Evolutionary conservation across 495 filamentous ascomycete genomes (phyloP).

Genomic region (Diplogelasinospora grovesii): DNA sequence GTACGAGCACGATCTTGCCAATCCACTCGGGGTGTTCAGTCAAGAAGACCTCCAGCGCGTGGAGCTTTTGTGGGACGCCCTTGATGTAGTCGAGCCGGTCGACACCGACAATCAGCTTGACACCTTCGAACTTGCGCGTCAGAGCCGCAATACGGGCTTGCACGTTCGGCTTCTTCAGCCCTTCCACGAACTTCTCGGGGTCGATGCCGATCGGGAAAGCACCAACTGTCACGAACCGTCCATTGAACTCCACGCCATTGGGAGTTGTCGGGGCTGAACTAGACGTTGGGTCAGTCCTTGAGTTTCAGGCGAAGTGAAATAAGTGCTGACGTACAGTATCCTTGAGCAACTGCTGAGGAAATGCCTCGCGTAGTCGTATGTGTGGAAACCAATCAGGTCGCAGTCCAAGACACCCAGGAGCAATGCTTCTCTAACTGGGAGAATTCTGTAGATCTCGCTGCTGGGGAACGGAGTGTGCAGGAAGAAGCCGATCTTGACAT

Average conservation of each 20-base stretch:
- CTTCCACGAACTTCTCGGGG: slow-evolving; percentile 88
- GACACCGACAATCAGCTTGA: slow-evolving; percentile 87
- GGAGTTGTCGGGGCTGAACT: slow-evolving; percentile 75
- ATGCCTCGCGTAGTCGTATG: slow-evolving; percentile 87
- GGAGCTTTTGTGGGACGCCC: slow-evolving; percentile 89
- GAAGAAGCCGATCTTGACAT: slow-evolving; percentile 89
- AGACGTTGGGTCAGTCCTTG: no score
- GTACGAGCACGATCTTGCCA: slow-evolving; percentile 84
- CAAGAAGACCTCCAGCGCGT: slow-evolving; percentile 84
- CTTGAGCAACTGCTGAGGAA: slow-evolving; percentile 80
- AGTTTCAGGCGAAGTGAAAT: no score
- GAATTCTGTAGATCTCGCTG: slow-evolving; percentile 82
- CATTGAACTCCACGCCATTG: slow-evolving; percentile 71
- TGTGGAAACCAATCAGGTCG: slow-evolving; percentile 90
- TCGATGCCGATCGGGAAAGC: slow-evolving; percentile 94
- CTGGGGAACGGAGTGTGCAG: slow-evolving; percentile 93
- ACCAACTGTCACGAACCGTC: slow-evolving; percentile 64
- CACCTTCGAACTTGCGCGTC: slow-evolving; percentile 74
- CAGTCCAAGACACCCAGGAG: slow-evolving; percentile 73
- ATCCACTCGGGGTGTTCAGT: slow-evolving; percentile 89
- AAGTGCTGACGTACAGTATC: slow-evolving; percentile 65
- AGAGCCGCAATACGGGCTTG: slow-evolving; percentile 70
- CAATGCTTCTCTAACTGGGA: slow-evolving; percentile 80
- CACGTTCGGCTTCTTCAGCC: slow-evolving; percentile 71
- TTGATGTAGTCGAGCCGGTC: slow-evolving; percentile 96